Evolutionary conservation across 2,329 filamentous ascomycete species (phyloP).

Genomic region (Cladophialophora psammophila): DNA sequence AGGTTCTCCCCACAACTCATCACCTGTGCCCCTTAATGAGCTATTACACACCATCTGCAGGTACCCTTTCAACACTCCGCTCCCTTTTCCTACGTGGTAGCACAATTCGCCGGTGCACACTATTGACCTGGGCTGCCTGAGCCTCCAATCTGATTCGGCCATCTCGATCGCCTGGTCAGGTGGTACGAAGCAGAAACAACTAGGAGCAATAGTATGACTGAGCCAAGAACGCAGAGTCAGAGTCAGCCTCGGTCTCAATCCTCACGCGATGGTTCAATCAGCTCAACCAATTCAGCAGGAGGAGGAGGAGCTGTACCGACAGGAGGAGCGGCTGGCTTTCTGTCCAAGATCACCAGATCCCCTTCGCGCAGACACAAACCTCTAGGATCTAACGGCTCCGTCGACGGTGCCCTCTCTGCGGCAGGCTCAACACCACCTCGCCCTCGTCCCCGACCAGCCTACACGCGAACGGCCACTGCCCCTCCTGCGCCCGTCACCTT

Average conservation of each 20-base stretch:
- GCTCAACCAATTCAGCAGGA: slow-evolving; percentile 33
- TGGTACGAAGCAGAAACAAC: slow-evolving; percentile 20
- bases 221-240: slow-evolving; percentile 22
- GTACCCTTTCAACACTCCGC: slow-evolving; percentile 22
- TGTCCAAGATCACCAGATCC: slow-evolving; percentile 40
- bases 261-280: slow-evolving; percentile 32
- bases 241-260: slow-evolving; percentile 17
- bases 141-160: slow-evolving; percentile 22
- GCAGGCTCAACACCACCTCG: slow-evolving; percentile 29
- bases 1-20: slow-evolving; percentile 2
- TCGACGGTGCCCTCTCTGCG: slow-evolving; percentile 31
- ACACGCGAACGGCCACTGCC: slow-evolving; percentile 32
- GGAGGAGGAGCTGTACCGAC: slow-evolving; percentile 13
- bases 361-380: slow-evolving; percentile 39
- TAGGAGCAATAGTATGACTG: slow-evolving; percentile 31
- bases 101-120: slow-evolving; percentile 25
- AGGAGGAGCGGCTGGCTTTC: slow-evolving; percentile 30
- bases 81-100: slow-evolving; percentile 30
- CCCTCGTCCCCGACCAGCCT: slow-evolving; percentile 30
- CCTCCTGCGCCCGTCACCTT: slow-evolving; percentile 28
- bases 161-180: slow-evolving; percentile 21
- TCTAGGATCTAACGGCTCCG: slow-evolving; percentile 35
- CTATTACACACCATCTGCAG: slow-evolving; percentile 27
- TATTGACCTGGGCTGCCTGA: slow-evolving; percentile 11
- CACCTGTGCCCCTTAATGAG: background rate